Percentiles rank a stretch among this genome's conserved stretches.
Conservation (phyloP, 306 rosid species). For the Begonia peltatifolia region DNA sequence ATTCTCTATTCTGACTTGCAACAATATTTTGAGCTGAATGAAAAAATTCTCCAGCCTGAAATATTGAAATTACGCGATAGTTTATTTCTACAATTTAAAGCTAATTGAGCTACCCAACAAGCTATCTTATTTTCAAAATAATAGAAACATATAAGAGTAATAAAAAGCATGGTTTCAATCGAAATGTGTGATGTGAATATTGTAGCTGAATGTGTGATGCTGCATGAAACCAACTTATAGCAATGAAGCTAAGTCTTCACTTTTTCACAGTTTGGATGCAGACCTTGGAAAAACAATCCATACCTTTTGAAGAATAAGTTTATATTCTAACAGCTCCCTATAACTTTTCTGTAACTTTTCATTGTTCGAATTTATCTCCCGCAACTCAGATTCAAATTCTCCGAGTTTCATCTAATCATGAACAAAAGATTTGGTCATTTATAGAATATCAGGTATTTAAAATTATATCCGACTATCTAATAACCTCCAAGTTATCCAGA, state of each 20-base stretch:
- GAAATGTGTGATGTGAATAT: too few relatives aligned
- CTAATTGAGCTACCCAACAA: too few relatives aligned
- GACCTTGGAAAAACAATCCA: constrained; percentile 8
- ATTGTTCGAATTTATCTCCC: constrained; percentile 55
- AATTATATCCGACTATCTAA: constrained; percentile 2
- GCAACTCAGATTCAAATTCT: constrained; percentile 66
- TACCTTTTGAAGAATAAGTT: constrained; percentile 75
- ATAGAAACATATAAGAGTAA: too few relatives aligned
- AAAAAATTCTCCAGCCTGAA: constrained; percentile 72
- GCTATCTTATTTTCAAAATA: too few relatives aligned
- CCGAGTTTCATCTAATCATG: constrained; percentile 42
- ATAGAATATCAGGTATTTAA: constrained; percentile 1
- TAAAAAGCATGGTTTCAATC: too few relatives aligned
- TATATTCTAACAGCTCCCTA: constrained; percentile 59
- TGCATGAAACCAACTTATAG: too few relatives aligned
- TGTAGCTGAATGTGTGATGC: too few relatives aligned
- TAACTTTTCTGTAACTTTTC: constrained; percentile 53
- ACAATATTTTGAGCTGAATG: constrained; percentile 45
- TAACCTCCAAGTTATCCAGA: constrained; percentile 71
- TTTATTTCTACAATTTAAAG: too few relatives aligned
- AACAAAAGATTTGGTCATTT: constrained; percentile 6
- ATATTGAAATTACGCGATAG: neutral
- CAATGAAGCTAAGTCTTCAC: too few relatives aligned
- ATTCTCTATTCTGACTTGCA: constrained; percentile 36
- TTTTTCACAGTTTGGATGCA: too few relatives aligned